phyloP scores from a whole-genome alignment of 108 stramenopile species.

The Fragilaria radians region DNA sequence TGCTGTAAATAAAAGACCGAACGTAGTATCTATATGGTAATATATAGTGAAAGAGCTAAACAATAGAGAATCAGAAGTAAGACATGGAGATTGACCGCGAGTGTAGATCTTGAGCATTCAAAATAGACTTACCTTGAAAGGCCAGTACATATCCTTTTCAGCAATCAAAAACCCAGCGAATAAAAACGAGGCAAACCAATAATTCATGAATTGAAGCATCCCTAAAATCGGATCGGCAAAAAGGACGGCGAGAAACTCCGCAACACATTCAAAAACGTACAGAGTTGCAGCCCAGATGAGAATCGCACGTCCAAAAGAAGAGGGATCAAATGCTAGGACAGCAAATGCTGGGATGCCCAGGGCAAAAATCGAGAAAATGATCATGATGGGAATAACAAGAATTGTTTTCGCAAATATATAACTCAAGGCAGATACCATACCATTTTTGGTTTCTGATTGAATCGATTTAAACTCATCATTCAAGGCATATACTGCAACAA shows the following conservation, averaged over 20 bases:
- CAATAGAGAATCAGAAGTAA: too few species aligned
- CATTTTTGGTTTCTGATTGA: slow-evolving; percentile 26
- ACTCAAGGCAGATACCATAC: slow-evolving; percentile 16
- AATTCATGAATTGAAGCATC: slow-evolving; percentile 25
- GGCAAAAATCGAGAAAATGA: slow-evolving; percentile 21
- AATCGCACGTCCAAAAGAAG: not conserved
- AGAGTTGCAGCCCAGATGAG: slow-evolving; percentile 5
- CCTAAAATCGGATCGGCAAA: slow-evolving; percentile 24
- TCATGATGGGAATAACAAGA: slow-evolving; percentile 26
- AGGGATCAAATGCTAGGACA: slow-evolving; percentile 4
- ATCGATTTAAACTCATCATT: slow-evolving; percentile 31
- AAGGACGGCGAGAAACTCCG: slow-evolving; percentile 22
- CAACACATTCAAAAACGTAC: slow-evolving; percentile 20
- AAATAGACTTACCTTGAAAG: slow-evolving; percentile 9
- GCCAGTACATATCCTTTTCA: slow-evolving; percentile 18
- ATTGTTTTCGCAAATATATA: slow-evolving; percentile 25
- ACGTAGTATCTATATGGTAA: slow-evolving; percentile 19
- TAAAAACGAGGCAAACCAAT: slow-evolving; percentile 31
- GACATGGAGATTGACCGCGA: too few species aligned
- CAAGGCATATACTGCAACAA: slow-evolving; percentile 26
- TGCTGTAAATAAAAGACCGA: slow-evolving; percentile 9
- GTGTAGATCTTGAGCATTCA: too few species aligned
- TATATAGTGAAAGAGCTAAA: slow-evolving; percentile 24
- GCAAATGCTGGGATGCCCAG: slow-evolving; percentile 23
- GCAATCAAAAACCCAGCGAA: slow-evolving; percentile 30